Percentiles rank a stretch among this genome's conserved stretches.
Evolutionary conservation across 2,329 filamentous ascomycete genomes (phyloP).

Genomic region (Berkeleyomyces rouxiae): DNA sequence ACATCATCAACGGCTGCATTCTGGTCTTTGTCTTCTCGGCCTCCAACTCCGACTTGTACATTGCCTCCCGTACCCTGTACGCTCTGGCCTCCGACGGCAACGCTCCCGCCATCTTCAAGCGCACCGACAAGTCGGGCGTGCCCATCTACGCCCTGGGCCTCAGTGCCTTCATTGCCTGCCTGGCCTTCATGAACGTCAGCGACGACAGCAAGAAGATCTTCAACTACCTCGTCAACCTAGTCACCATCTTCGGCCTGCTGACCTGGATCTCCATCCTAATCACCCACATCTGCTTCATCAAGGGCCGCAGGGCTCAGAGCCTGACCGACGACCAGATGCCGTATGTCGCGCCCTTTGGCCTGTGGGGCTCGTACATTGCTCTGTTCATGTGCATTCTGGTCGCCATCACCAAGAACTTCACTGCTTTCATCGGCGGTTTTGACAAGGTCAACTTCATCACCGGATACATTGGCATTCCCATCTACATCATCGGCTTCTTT

Average conservation of each 20-base stretch:
- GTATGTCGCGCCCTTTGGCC: constrained; percentile 56
- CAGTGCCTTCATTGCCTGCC: constrained; percentile 43
- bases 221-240: constrained; percentile 49
- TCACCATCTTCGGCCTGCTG: constrained; percentile 48
- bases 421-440: constrained; percentile 42
- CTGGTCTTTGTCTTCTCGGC: constrained; percentile 62
- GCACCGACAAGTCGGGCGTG: constrained; percentile 54
- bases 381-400: constrained; percentile 57
- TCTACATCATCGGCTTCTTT: constrained; percentile 53
- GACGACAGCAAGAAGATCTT: constrained; percentile 41
- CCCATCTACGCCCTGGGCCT: constrained; percentile 48
- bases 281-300: constrained; percentile 50
- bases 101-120: constrained; percentile 54
- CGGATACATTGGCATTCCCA: constrained; percentile 58
- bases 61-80: constrained; percentile 55
- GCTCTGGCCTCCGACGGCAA: constrained; percentile 56
- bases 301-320: constrained; percentile 43
- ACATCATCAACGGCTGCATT: constrained; percentile 59
- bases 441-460: constrained; percentile 55
- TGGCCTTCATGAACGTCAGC: constrained; percentile 52
- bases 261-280: constrained; percentile 54
- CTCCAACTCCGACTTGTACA: constrained; percentile 64
- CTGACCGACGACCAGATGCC: constrained; percentile 38
- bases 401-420: constrained; percentile 68
- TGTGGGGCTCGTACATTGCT: constrained; percentile 49